These are phyloP conservation scores for Acanthamoeba royreba DNA, from an alignment of 208 protist species.

Conservation along the genomic window DNA sequence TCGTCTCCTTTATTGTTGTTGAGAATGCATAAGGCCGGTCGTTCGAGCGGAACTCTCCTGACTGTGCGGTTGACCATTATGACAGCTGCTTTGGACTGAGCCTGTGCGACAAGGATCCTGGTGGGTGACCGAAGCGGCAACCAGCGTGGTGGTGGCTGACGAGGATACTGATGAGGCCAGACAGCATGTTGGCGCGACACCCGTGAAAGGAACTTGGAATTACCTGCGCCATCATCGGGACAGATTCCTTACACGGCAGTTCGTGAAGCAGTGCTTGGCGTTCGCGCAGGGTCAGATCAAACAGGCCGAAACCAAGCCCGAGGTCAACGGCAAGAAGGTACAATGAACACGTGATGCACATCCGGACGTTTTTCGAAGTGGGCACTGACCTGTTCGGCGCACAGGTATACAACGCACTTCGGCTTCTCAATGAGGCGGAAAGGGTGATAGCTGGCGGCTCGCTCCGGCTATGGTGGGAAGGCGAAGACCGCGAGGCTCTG, in stretches of 20 bases:
- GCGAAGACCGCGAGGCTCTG: not conserved
- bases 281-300: not conserved
- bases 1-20: too few relatives aligned
- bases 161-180: too few relatives aligned
- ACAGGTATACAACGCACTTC: not conserved
- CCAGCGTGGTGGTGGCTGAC: not conserved
- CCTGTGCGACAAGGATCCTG: not conserved
- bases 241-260: not conserved
- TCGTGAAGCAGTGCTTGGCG: not conserved
- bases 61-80: too few relatives aligned
- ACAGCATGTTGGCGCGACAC: too few relatives aligned
- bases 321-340: not conserved
- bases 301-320: not conserved
- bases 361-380: too few relatives aligned
- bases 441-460: not conserved
- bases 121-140: not conserved
- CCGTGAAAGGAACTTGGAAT: not conserved
- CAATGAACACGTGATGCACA: too few relatives aligned
- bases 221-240: not conserved
- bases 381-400: too few relatives aligned
- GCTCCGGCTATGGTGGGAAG: not conserved
- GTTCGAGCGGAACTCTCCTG: too few relatives aligned
- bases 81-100: not conserved
- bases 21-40: too few relatives aligned
- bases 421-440: not conserved